Conservation (phyloP, 169 alveolate genomes). For the Eimeria maxima region DNA sequence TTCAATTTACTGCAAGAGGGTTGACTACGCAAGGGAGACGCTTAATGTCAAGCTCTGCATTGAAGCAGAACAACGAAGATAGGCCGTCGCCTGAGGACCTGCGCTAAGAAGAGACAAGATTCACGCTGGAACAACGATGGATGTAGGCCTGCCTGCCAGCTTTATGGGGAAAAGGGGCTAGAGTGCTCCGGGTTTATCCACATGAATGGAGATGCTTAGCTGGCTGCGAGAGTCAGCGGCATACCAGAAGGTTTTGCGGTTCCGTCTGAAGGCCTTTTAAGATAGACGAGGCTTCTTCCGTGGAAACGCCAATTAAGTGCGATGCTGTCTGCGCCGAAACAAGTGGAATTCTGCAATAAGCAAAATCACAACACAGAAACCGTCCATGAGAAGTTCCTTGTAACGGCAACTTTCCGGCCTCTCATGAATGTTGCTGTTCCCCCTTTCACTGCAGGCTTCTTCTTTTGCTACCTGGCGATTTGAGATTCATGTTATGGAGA, state of each 20-base stretch:
- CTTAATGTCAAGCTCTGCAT: slow-evolving; percentile 55
- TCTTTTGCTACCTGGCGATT: background rate
- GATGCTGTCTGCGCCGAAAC: slow-evolving; percentile 60
- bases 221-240: background rate
- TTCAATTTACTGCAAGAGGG: slow-evolving; percentile 51
- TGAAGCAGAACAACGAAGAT: slow-evolving; percentile 43
- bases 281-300: slow-evolving; percentile 3
- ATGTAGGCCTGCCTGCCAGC: background rate
- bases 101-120: slow-evolving; percentile 41
- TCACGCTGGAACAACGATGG: background rate
- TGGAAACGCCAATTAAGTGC: slow-evolving; percentile 22
- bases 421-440: background rate
- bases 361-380: background rate
- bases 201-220: background rate
- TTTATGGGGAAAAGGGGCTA: background rate
- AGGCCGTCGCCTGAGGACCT: slow-evolving; percentile 58
- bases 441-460: background rate
- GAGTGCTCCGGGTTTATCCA: background rate
- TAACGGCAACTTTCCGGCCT: background rate
- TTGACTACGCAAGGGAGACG: slow-evolving; percentile 66
- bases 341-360: slow-evolving; percentile 28
- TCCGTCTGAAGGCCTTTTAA: slow-evolving; percentile 52
- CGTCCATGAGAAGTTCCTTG: background rate
- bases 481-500: background rate
- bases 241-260: slow-evolving; percentile 59